Percentiles rank a stretch among this genome's conserved stretches.
Conservation (phyloP, 2,329 filamentous ascomycete genomes). For the Xylariaceae sp. region DNA sequence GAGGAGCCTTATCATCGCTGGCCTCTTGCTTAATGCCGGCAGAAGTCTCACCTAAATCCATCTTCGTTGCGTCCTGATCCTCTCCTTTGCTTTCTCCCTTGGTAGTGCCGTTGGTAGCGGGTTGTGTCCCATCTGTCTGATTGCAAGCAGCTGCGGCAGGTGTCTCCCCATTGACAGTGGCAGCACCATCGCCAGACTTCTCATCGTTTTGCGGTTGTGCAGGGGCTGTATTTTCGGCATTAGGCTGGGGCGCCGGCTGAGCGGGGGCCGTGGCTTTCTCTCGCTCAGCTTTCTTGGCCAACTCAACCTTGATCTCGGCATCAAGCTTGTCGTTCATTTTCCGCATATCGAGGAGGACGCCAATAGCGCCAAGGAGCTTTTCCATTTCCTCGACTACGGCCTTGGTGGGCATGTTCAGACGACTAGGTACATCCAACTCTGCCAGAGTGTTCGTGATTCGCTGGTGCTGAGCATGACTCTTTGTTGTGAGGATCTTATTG, state of each 20-base stretch:
- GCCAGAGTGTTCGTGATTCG: conserved; percentile 69
- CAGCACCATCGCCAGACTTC: neutral
- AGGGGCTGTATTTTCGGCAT: neutral
- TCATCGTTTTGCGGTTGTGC: neutral
- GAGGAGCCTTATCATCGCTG: conserved; percentile 24
- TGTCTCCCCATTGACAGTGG: conserved; percentile 1
- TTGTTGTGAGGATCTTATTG: conserved; percentile 72
- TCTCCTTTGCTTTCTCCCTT: conserved; percentile 4
- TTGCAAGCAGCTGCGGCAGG: neutral
- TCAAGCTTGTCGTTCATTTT: conserved; percentile 75
- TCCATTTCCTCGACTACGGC: conserved; percentile 69
- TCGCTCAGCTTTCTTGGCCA: conserved; percentile 51
- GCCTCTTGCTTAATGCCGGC: conserved; percentile 1
- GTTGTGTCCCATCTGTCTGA: conserved; percentile 7
- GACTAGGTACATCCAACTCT: conserved; percentile 66
- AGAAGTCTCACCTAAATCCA: conserved; percentile 2
- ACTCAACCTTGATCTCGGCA: conserved; percentile 60
- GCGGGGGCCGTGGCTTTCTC: conserved; percentile 32
- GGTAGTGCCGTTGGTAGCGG: conserved; percentile 4
- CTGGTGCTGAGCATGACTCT: conserved; percentile 69
- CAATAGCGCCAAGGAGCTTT: conserved; percentile 62
- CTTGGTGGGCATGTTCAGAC: conserved; percentile 71
- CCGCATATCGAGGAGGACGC: conserved; percentile 64
- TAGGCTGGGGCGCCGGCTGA: neutral
- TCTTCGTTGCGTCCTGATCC: neutral